Evolutionary conservation across 495 filamentous ascomycete species (phyloP).

Genomic region (Penicillium waksmanii): DNA sequence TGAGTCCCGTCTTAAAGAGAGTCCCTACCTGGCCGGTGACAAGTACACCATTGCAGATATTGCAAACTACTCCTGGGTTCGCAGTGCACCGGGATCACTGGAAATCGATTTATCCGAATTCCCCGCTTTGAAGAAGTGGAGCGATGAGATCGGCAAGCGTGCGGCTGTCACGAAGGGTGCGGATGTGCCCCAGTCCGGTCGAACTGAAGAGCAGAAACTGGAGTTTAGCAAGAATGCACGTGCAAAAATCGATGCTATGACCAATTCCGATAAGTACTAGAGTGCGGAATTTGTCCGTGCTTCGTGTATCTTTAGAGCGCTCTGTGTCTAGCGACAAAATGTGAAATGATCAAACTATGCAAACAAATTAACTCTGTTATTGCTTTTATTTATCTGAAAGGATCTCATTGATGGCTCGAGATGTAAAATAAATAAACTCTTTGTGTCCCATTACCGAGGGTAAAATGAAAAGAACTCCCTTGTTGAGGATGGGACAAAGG

Average conservation of each 20-base stretch:
- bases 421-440: not conserved
- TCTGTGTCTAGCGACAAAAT: not conserved
- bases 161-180: conserved; percentile 37
- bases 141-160: conserved; percentile 33
- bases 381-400: not conserved
- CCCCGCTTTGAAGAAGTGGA: conserved; percentile 40
- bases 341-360: too few relatives aligned
- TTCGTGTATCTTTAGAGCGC: not conserved
- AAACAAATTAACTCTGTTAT: not conserved
- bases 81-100: conserved; percentile 21
- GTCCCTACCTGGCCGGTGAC: conserved; percentile 44
- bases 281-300: not conserved
- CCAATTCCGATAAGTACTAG: conserved; percentile 36
- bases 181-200: conserved; percentile 25
- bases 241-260: conserved; percentile 33
- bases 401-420: not conserved
- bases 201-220: conserved; percentile 33
- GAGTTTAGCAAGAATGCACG: conserved; percentile 26
- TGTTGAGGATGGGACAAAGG: not conserved
- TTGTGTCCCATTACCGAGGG: not conserved
- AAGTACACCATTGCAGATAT: conserved; percentile 51
- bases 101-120: conserved; percentile 42
- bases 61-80: conserved; percentile 43
- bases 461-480: not conserved
- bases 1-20: conserved; percentile 45